Evolutionary conservation across 495 filamentous ascomycete species (phyloP), one percentile per base, ranked within the genome.

Genomic region (Ramalina intermedia): DNA sequence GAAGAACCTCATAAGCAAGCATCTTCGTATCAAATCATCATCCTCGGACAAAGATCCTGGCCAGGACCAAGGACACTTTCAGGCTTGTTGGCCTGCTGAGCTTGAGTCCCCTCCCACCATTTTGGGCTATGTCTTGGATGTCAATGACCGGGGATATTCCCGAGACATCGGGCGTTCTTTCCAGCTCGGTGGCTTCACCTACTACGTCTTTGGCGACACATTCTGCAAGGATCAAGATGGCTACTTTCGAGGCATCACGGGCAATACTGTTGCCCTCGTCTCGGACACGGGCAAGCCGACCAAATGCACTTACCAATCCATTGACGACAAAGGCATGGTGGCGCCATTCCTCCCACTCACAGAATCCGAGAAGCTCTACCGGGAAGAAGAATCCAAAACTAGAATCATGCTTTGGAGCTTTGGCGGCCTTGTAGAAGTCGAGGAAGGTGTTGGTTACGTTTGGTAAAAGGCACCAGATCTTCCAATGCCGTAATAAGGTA

Each of bases 161-260:
- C 57, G 50, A 6, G 57, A 59, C 35, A 59, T 59, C 16, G 57
- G 57, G n/a, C 45, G 54, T n/a, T 59, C 54, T 3, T 52, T 44
- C 8, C n/a, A 11, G 5, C 41, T 59, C n/a, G 51, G 39, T 38
- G 51, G 43, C 36, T 45, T 37, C 39, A 39, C 39, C 24, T 59
- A 50, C 35, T 49, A 49, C 29, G 37, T 56, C 7, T 61, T 57
- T 37, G 61, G 61, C 11, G 61, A 63, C 20, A 63, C 61, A 0
- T 60, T 63, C 17, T 59, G 47, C 49, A 51, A 58, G 17, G 43
- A 57, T 36, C 3, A 53, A 38, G 38, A 50, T 37, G 50, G 62
- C n/a, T 42, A 60, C 46, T 50, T 55, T 40, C 35, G 55, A 41
- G 55, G 63, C 27, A 52, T 64, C 20, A 51, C 40, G 14, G 55